These are phyloP conservation scores for Venturia nashicola DNA, from an alignment of 2,329 filamentous ascomycete genomes.

Conservation along the genomic window DNA sequence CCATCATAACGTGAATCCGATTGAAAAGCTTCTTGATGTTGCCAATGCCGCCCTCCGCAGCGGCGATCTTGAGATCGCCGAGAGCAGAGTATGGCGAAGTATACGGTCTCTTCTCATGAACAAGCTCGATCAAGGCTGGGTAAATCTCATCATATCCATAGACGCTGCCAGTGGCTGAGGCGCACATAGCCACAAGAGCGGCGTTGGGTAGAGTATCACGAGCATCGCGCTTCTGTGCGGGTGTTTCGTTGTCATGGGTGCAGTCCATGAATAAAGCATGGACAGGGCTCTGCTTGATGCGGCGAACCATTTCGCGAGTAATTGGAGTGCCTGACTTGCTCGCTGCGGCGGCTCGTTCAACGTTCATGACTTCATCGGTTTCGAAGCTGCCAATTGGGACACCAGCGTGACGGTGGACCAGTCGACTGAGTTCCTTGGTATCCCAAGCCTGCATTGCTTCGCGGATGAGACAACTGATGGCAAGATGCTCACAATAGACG, in stretches of 20 bases:
- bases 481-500: conserved; percentile 84
- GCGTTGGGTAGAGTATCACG: conserved; percentile 90
- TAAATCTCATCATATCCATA: conserved; percentile 98
- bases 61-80: conserved; percentile 47
- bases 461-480: conserved; percentile 80
- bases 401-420: conserved; percentile 89
- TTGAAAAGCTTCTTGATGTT: conserved; percentile 88
- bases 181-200: conserved; percentile 90
- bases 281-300: conserved; percentile 76
- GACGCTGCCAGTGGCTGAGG: conserved; percentile 86
- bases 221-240: conserved; percentile 87
- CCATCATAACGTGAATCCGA: conserved; percentile 90
- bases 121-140: conserved; percentile 82
- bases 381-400: conserved; percentile 95
- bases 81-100: conserved; percentile 59
- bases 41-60: conserved; percentile 73
- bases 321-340: conserved; percentile 20
- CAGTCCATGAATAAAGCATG: conserved; percentile 98
- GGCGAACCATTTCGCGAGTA: conserved; percentile 56
- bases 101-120: conserved; percentile 78
- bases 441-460: conserved; percentile 99
- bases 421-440: conserved; percentile 78
- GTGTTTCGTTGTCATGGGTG: conserved; percentile 95
- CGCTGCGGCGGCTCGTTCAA: conserved; percentile 30
- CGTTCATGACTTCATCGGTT: conserved; percentile 68